phyloP scores from a whole-genome alignment of 139 green algal species.

The Picochlorum sp. region DNA sequence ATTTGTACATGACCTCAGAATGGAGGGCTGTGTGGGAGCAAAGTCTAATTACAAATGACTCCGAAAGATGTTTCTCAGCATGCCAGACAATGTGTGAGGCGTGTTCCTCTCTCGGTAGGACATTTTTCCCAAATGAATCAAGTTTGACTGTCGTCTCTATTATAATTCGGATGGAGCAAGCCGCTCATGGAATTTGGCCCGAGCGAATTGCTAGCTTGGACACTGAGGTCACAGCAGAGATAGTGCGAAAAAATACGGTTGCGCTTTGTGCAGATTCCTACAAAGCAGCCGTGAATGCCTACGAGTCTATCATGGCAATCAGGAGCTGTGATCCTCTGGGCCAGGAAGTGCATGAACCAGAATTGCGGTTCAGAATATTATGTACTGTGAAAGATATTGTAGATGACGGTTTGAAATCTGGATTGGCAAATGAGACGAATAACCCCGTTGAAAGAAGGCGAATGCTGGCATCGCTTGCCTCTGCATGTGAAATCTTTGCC shows the following conservation, averaged over 20 bases:
- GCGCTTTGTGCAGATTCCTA: constrained; percentile 11
- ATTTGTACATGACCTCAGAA: constrained; percentile 46
- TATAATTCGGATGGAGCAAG: constrained; percentile 54
- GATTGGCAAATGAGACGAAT: background rate
- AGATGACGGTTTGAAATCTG: background rate
- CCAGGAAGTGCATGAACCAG: constrained; percentile 19
- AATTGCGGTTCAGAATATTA: constrained; percentile 20
- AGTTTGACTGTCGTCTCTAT: constrained; percentile 55
- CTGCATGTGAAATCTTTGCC: constrained; percentile 23
- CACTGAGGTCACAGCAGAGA: background rate
- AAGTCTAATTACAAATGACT: background rate
- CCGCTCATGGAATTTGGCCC: constrained; percentile 60
- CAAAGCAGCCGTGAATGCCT: constrained; percentile 16
- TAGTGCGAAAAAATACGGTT: background rate
- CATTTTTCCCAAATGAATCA: constrained; percentile 49
- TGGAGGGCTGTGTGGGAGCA: background rate
- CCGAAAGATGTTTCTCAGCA: background rate
- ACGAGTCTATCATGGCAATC: constrained; percentile 16
- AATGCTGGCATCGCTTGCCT: constrained; percentile 11
- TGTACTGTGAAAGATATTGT: constrained; percentile 8
- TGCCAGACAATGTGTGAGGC: constrained; percentile 15
- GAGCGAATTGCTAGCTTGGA: background rate
- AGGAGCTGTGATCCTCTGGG: constrained; percentile 11
- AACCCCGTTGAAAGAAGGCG: constrained; percentile 2
- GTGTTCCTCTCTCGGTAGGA: constrained; percentile 29